Evolutionary conservation across 129 eudicot genomes (phyloP).

Genomic region (Deinandra increscens): DNA sequence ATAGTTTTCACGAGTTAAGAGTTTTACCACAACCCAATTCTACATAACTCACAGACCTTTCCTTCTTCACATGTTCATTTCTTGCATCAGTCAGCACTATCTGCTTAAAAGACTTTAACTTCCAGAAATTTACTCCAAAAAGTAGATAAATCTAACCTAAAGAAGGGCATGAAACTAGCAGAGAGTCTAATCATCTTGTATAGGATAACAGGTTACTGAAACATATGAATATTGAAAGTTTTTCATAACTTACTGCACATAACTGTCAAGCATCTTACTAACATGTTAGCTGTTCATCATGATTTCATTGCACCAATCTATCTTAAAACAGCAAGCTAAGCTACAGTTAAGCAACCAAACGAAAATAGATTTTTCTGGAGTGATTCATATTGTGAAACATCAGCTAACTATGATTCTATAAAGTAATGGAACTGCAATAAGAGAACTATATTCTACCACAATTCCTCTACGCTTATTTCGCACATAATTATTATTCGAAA

Average conservation of each 20-base stretch:
- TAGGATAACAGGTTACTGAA: not conserved
- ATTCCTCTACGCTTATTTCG: not conserved
- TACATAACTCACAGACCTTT: not conserved
- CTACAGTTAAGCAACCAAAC: too few species aligned
- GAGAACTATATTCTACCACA: not conserved
- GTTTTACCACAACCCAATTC: not conserved
- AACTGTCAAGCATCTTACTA: not conserved
- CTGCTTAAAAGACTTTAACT: not conserved
- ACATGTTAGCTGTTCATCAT: not conserved
- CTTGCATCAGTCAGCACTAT: slow-evolving; percentile 6
- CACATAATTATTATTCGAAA: not conserved
- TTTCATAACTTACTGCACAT: slow-evolving; percentile 11
- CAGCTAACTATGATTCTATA: not conserved
- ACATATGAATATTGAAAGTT: not conserved
- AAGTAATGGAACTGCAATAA: not conserved
- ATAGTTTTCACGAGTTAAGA: not conserved
- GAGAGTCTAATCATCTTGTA: not conserved
- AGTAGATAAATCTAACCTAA: slow-evolving; percentile 15
- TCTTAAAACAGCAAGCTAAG: not conserved
- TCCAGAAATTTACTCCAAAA: not conserved
- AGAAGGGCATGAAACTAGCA: not conserved
- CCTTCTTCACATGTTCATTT: not conserved
- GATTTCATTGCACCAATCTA: not conserved
- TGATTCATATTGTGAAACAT: too few species aligned
- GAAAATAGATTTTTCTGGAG: too few species aligned